Evolutionary conservation across 2,329 filamentous ascomycete species (phyloP), one percentile per base, ranked within the genome.

Genomic region (Fusarium fujikuroi): DNA sequence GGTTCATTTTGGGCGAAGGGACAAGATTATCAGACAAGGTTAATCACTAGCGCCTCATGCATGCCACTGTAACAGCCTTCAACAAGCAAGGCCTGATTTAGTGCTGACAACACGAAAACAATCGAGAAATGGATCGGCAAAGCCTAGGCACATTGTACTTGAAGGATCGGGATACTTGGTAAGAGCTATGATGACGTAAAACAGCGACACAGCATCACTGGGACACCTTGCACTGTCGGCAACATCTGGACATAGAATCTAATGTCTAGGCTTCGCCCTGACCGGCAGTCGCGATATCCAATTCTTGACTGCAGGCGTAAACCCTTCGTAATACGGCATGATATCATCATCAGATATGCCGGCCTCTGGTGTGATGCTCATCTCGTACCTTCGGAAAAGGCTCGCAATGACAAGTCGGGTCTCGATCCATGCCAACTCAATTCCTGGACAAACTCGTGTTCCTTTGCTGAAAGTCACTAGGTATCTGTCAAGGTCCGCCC

Each of bases 231-330:
- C 34, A 37, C 23, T 14, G 19, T 28, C 5, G 23, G 49, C 23
- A 23, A 36, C 4, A 9, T 14, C 2, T 10, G 15, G 34, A 12
- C 23, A 50, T n/a, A 34, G 16, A 36, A 10, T 32, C 40, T 59
- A 62, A 32, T 46, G 18, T 47, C 60, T 37, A 15, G 34, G 32
- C 21, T 62, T 46, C 15, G 39, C 34, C 8, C 9, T 32, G n/a
- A 65, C 63, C 4, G 28, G 37, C 47, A 63, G 37, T 32, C 54
- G 44, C 11, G 60, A 63, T 23, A 65, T 65, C 63, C 63, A 63
- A 19, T 63, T 65, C 18, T 65, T 65, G 15, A 65, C 63, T 21
- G 36, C 57, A 9, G 63, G 63, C 7, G 63, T 47, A 19, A 65
- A 63, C 15, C 63, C 58, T 12, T 65, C 63, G 28, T 53, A 52